phyloP scores from a whole-genome alignment of 1,284 basidiomycete species.

The Heterobasidion occidentale region DNA sequence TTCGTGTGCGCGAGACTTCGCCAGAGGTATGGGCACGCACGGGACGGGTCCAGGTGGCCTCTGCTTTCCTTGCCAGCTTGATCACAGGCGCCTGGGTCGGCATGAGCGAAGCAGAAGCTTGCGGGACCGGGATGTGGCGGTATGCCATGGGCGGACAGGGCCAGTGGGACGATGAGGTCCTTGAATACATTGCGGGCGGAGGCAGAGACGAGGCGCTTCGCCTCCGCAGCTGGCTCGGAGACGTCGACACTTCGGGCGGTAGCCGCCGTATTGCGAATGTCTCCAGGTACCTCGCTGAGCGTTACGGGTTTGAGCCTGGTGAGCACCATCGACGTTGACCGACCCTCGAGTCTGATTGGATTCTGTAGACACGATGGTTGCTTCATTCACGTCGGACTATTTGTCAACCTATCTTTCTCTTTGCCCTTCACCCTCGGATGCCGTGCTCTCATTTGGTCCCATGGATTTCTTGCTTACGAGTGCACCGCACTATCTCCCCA shows the following conservation, averaged over 20 bases:
- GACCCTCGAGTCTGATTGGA: slow-evolving; percentile 5
- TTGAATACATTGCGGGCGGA: slow-evolving; percentile 65
- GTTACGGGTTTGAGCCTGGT: slow-evolving; percentile 77
- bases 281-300: slow-evolving; percentile 66
- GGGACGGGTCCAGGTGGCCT: slow-evolving; percentile 61
- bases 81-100: slow-evolving; percentile 63
- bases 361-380: slow-evolving; percentile 55
- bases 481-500: slow-evolving; percentile 63
- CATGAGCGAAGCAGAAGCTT: slow-evolving; percentile 70
- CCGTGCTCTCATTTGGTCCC: slow-evolving; percentile 68
- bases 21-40: slow-evolving; percentile 69
- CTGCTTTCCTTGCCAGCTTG: slow-evolving; percentile 64
- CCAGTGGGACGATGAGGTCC: slow-evolving; percentile 69
- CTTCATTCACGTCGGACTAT: slow-evolving; percentile 69
- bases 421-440: slow-evolving; percentile 60
- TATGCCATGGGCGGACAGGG: slow-evolving; percentile 37
- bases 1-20: slow-evolving; percentile 65
- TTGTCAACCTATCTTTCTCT: slow-evolving; percentile 70
- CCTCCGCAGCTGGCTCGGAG: slow-evolving; percentile 67
- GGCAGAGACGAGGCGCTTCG: slow-evolving; percentile 61
- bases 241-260: slow-evolving; percentile 54
- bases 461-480: slow-evolving; percentile 71
- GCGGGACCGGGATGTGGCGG: slow-evolving; percentile 69
- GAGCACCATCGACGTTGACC: slow-evolving; percentile 12
- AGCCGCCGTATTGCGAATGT: slow-evolving; percentile 58